phyloP scores from a whole-genome alignment of 768 basidiomycete species.

The Stropharia rugosoannulata region DNA sequence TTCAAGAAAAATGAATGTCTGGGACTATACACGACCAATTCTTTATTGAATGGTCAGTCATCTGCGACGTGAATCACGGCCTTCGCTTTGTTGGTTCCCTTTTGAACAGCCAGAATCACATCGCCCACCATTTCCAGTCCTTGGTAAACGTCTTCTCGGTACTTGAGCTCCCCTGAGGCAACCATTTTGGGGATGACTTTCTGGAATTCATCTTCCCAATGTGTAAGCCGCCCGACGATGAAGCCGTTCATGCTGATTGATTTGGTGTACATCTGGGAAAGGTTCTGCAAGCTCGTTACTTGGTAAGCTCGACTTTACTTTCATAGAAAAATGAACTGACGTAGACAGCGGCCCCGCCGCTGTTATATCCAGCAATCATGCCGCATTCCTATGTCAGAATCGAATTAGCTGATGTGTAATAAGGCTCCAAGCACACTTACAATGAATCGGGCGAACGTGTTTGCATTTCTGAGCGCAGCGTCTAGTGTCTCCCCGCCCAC shows the following conservation, averaged over 20 bases:
- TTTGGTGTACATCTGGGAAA: constrained; percentile 33
- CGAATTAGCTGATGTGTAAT: background rate
- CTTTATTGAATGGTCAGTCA: constrained; percentile 6
- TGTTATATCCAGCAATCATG: constrained; percentile 40
- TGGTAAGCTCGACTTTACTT: too few relatives aligned
- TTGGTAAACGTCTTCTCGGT: constrained; percentile 38
- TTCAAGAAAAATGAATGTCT: background rate
- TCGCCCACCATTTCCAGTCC: constrained; percentile 40
- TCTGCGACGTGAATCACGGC: constrained; percentile 29
- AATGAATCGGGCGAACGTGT: constrained; percentile 46
- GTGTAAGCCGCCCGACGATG: constrained; percentile 23
- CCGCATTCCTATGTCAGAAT: constrained; percentile 35
- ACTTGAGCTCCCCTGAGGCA: constrained; percentile 42
- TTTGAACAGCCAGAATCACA: constrained; percentile 27
- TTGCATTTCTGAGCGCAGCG: constrained; percentile 47
- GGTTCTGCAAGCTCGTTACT: constrained; percentile 27
- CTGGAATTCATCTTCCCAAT: constrained; percentile 41
- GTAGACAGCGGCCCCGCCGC: constrained; percentile 24
- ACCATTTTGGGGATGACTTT: constrained; percentile 35
- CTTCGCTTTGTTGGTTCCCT: constrained; percentile 29
- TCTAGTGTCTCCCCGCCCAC: constrained; percentile 64
- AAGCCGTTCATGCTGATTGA: constrained; percentile 38
- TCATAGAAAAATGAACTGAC: constrained; percentile 13
- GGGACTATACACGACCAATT: background rate
- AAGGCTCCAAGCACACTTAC: constrained; percentile 24